phyloP scores from a whole-genome alignment of 2,329 filamentous ascomycete species.

The Cucurbitaria berberidis region DNA sequence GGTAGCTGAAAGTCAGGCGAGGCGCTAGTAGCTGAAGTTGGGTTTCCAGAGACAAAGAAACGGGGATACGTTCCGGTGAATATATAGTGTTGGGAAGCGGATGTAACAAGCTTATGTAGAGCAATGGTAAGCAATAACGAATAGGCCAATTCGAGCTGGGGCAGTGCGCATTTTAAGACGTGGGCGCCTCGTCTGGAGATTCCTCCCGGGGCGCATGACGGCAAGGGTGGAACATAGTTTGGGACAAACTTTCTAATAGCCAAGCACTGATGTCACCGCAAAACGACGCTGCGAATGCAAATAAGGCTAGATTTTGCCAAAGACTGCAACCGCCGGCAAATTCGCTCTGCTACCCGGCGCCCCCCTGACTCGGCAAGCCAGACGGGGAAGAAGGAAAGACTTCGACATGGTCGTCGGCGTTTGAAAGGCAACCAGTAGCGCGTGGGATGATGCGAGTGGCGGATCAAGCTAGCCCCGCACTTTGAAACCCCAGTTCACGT shows the following conservation, averaged over 20 bases:
- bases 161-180: conserved; percentile 30
- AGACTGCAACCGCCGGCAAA: conserved; percentile 17
- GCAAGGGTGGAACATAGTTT: conserved; percentile 42
- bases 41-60: conserved; percentile 17
- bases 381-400: conserved; percentile 1
- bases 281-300: conserved; percentile 17
- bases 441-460: conserved; percentile 43
- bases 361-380: conserved; percentile 26
- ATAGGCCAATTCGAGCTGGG: conserved; percentile 23
- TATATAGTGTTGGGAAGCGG: conserved; percentile 36
- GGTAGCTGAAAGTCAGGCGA: conserved; percentile 6
- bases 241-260: conserved; percentile 31
- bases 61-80: conserved; percentile 16
- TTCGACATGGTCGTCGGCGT: conserved; percentile 36
- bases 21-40: conserved; percentile 10
- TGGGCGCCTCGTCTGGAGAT: conserved; percentile 26
- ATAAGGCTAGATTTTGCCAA: conserved; percentile 21
- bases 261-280: conserved; percentile 43
- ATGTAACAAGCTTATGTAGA: conserved; percentile 26
- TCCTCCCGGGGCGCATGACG: conserved; percentile 41
- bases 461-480: conserved; percentile 38
- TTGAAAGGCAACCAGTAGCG: conserved; percentile 37
- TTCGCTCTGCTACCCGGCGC: too few species aligned
- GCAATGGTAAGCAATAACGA: conserved; percentile 33
- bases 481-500: conserved; percentile 32